Base-by-base conservation (phyloP, 2,329 filamentous ascomycete genomes). In the Incumbomyces lentus region DNA sequence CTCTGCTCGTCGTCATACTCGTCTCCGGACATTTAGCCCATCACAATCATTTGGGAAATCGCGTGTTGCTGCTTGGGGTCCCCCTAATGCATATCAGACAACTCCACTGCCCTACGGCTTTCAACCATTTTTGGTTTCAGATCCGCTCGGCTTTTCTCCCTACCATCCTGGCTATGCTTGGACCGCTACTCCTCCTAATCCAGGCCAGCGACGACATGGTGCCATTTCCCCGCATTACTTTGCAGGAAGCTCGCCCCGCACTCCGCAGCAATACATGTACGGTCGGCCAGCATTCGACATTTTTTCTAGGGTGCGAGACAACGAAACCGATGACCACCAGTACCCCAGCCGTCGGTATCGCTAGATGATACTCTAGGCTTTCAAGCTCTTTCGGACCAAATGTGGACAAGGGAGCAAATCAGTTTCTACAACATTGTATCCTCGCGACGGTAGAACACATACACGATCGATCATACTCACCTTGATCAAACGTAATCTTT, bases 1-100 rank as follows among this genome's bases (percentile, higher is more conserved):
- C 35, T 53, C 53, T n/a, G 47, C 44, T 29, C 52, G 54, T 33
- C 54, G 53, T 14, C 14, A 33, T 29, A 44, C 33, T 30, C 39
- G 40, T n/a, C 22, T 40, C 26, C 44, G 40, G 18, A 12, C 42
- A 14, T 37, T 2, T 30, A 10, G 17, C 29, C 32, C 31, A 16
- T 22, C 42, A 10, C 18, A 17, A 16, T 6, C 26, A n/a, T 5
- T 10, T 12, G 42, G 38, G n/a, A 17, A 19, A 45, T 33, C 12
- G 10, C 44, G 44, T 43, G 18, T 26, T 5, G 19, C 44, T 17
- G 36, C 18, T 12, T 50, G 48, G 48, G 48, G 48, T 31, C 36
- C 48, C 12, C 26, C 44, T 4, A 44, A 47, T 17, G 39, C 33
- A 12, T 45, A 45, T 26, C 42, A 45, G 16, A 4, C 42, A 31